Percentiles rank a stretch among this genome's conserved stretches.
Evolutionary conservation across 2,329 filamentous ascomycete species (phyloP).

Genomic region (Didymella lethalis): DNA sequence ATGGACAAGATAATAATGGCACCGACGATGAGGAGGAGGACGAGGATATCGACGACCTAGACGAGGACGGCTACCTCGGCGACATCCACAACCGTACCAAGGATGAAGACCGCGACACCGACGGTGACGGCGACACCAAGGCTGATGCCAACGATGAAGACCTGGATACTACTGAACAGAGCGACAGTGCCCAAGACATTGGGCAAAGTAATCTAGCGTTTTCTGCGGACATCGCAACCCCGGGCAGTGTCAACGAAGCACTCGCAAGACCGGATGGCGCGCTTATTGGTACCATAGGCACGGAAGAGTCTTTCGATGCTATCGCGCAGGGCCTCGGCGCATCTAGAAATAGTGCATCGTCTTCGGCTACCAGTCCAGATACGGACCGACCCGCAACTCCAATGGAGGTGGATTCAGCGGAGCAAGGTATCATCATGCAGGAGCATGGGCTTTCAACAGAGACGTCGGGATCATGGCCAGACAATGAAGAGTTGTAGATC

Average conservation of each 20-base stretch:
- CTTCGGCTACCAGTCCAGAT: background rate
- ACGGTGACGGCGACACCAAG: too few species aligned
- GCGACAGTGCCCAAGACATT: background rate
- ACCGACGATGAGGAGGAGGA: background rate
- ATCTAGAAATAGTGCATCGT: background rate
- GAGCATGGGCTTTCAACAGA: slow-evolving; percentile 1
- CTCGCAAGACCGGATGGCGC: too few species aligned
- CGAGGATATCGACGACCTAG: background rate
- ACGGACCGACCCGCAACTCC: slow-evolving; percentile 1
- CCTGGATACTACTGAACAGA: background rate
- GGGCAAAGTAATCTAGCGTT: background rate
- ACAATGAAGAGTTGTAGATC: slow-evolving; percentile 1
- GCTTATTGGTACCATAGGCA: too few species aligned
- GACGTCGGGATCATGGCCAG: background rate
- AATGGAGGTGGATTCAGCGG: background rate
- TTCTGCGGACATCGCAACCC: background rate
- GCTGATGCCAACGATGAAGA: background rate
- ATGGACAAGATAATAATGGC: background rate
- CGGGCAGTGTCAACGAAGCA: background rate
- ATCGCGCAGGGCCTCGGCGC: background rate
- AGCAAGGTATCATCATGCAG: background rate
- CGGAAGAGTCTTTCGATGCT: background rate
- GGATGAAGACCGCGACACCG: background rate
- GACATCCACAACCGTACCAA: background rate
- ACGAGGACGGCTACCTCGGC: background rate